Percentiles rank a stretch among this genome's conserved stretches.
Conservation (phyloP, 345 rosid species). For the Moricandia moricandioides region DNA sequence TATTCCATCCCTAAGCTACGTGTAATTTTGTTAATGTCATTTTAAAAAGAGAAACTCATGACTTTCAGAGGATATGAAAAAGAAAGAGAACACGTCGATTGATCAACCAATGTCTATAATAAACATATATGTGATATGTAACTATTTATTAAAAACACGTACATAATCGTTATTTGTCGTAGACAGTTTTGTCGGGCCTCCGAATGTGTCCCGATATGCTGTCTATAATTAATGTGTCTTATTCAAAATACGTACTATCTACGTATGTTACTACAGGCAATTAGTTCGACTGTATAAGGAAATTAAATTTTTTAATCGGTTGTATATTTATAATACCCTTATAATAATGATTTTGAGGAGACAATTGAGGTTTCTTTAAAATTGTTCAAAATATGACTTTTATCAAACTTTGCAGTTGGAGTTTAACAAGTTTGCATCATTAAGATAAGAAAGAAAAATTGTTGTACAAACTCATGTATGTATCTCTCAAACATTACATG, state of each 20-base stretch:
- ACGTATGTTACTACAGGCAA: neutral
- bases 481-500: neutral
- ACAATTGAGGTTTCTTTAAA: neutral
- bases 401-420: neutral
- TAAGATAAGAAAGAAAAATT: neutral
- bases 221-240: constrained; percentile 22
- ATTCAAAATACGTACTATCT: constrained; percentile 2
- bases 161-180: constrained; percentile 18
- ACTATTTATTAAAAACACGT: constrained; percentile 17
- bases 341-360: neutral
- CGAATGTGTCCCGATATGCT: constrained; percentile 21
- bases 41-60: neutral
- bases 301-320: neutral
- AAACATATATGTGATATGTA: neutral
- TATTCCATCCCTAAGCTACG: constrained; percentile 19
- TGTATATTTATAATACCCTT: neutral
- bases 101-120: neutral
- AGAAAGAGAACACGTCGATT: constrained; percentile 24
- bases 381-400: neutral
- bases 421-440: neutral
- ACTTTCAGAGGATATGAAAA: constrained; percentile 11
- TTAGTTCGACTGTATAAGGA: neutral
- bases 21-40: neutral
- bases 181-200: constrained; percentile 19
- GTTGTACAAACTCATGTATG: neutral